These are phyloP conservation scores for Pyrenochaeta sp. DNA, from an alignment of 2,329 filamentous ascomycete genomes.

Conservation along the genomic window DNA sequence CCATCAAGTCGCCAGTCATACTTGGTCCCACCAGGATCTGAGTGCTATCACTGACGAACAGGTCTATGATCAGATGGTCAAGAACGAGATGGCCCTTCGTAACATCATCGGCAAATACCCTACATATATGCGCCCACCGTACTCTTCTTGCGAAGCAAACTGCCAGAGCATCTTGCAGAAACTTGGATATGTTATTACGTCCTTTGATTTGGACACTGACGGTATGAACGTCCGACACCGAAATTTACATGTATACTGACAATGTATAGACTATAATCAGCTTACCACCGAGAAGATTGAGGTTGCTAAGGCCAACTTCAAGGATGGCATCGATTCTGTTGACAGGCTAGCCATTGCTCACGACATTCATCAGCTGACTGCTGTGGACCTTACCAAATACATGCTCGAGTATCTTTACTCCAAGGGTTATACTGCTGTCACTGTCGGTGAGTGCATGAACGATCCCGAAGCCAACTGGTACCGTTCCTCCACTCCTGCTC, in stretches of 20 bases:
- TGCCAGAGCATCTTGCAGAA: slow-evolving; percentile 51
- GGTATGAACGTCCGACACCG: slow-evolving; percentile 29
- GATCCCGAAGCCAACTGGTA: slow-evolving; percentile 60
- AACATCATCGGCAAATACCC: slow-evolving; percentile 65
- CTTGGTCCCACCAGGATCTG: slow-evolving; percentile 63
- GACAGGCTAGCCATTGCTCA: slow-evolving; percentile 63
- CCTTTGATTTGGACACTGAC: slow-evolving; percentile 67
- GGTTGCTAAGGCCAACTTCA: slow-evolving; percentile 50
- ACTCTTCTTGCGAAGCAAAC: slow-evolving; percentile 55
- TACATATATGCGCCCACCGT: slow-evolving; percentile 62
- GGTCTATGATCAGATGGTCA: slow-evolving; percentile 59
- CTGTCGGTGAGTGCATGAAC: slow-evolving; percentile 59
- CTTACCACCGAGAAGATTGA: slow-evolving; percentile 39
- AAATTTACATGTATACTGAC: neutral
- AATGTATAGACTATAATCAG: slow-evolving; percentile 37
- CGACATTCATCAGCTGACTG: slow-evolving; percentile 59
- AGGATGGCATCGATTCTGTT: slow-evolving; percentile 47
- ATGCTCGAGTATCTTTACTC: slow-evolving; percentile 52
- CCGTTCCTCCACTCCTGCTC: slow-evolving; percentile 49
- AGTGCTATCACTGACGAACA: slow-evolving; percentile 52
- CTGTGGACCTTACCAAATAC: slow-evolving; percentile 52
- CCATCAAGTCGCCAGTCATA: slow-evolving; percentile 70
- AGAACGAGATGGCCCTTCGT: slow-evolving; percentile 64
- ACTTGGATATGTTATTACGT: slow-evolving; percentile 67
- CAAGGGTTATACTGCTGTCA: slow-evolving; percentile 55